phyloP scores from a whole-genome alignment of 345 rosid species.

The Nasturtium officinale region DNA sequence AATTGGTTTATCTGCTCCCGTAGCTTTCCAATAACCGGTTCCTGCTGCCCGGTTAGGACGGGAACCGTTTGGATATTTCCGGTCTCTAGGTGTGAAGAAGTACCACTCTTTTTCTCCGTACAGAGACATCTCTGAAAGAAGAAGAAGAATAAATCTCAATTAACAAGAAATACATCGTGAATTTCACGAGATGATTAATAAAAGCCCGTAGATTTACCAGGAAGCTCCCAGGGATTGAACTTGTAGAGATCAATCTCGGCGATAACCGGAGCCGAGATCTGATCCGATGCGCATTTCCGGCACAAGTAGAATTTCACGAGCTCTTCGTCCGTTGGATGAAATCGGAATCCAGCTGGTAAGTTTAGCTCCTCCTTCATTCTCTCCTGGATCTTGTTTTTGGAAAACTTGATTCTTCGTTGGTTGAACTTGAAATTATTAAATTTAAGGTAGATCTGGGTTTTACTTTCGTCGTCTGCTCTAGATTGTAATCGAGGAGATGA shows the following conservation, averaged over 20 bases:
- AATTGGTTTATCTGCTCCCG: conserved; percentile 92
- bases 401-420: background rate
- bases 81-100: conserved; percentile 85
- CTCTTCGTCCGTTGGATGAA: conserved; percentile 95
- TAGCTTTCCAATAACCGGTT: conserved; percentile 90
- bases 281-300: conserved; percentile 65
- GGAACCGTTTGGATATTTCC: conserved; percentile 89
- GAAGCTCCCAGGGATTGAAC: conserved; percentile 94
- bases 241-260: conserved; percentile 93
- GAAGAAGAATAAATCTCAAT: conserved; percentile 22
- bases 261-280: conserved; percentile 68
- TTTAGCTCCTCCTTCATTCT: conserved; percentile 58
- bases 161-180: background rate
- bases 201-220: conserved; percentile 52
- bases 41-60: conserved; percentile 94
- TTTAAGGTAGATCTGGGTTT: background rate
- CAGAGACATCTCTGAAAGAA: conserved; percentile 57
- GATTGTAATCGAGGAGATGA: conserved; percentile 43
- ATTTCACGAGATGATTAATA: background rate
- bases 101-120: conserved; percentile 98
- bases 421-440: background rate
- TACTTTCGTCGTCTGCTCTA: conserved; percentile 4
- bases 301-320: conserved; percentile 74
- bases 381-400: background rate
- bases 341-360: conserved; percentile 92